Evolutionary conservation across 2,329 filamentous ascomycete genomes (phyloP), one percentile per base, ranked within the genome.

Genomic region (Dendryphion nanum): DNA sequence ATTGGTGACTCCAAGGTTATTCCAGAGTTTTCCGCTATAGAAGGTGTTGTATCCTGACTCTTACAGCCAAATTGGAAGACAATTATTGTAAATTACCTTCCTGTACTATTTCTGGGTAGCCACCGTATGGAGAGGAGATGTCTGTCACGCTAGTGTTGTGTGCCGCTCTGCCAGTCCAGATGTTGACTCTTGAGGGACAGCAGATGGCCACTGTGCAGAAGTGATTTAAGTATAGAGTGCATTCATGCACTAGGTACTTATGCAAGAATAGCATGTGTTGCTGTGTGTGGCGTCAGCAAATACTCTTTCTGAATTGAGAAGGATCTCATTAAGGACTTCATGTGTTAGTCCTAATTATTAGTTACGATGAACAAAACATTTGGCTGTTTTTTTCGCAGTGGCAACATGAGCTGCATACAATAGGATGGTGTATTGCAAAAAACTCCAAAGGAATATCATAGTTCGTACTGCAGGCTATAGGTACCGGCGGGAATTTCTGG

Each of bases 1-100:
- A 41, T 83, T 86, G 1, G 71, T 53, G 2, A 77, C 68, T 0
- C 69, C 77, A 35, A 86, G 82, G 0, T 74, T 70, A 47, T 88
- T 88, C 65, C 84, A 83, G 4, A 86, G 68, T 55, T 89, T 88
- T n/a, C 82, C 85, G 0, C 78, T 79, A 50, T 87, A 88, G 53
- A 85, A 86, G 0, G 83, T 86, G 47, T 79, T 77, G 55, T 87
- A 87, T 0, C 82, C 83, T 0, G 76, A 78, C 4, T 76, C 60
- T 47, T 86, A 81, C n/a, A 89, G 63, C 83, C 84, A 88, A 0
- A 87, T 58, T 0, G 83, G 84, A 0, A 88, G 71, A 43, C 83
- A 86, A 23, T 82, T 75, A 1, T 82, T 74, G 41, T 87, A 85
- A 42, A 79, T 72, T 1, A 83, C 83, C 36, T 83, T 72, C 3